Base-by-base conservation (phyloP, 768 basidiomycete genomes). In the Leccinellum albellum region DNA sequence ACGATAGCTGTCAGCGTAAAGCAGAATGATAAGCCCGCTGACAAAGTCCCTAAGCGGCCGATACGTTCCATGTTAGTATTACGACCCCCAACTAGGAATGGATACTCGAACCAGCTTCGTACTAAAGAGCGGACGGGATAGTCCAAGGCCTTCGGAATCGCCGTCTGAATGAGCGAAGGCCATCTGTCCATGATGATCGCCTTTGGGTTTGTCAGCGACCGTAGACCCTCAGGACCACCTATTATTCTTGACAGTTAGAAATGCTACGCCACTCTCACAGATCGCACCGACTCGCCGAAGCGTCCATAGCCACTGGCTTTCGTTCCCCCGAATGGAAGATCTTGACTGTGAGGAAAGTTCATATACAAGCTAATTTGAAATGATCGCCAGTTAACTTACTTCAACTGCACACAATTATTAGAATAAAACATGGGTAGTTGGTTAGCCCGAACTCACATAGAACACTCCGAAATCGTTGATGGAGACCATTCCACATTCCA, bases 401-500 rank as follows among this genome's bases (percentile, higher is more conserved):
- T 90, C 60, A 91, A 72, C 87, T 89, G 60, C 50, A 54, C 15
- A 59, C 23, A 29, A 53, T 52, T 2, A 53, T 67, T 55, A 66
- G 60, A 68, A 31, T 58, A 54, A 53, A 37, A 20, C 40, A 48
- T 24, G 46, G 35, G n/a, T 56, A 50, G 53, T 48, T 33, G 48
- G 28, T 28, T 6, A 20, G 33, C 29, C 12, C 14, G 31, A 59
- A 77, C 86, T 77, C 66, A 91, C 86, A 68, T 94, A 93, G 74
- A 86, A 93, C 8, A 89, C 87, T 13, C 83, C 94, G 68, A 93
- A 97, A 75, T 98, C 97, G 64, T 98, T 98, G 60, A 97, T 80
- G 20, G 94, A 87, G 3, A 98, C 96, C 97, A 99, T 98, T 47
- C 96, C 96, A 64, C 93, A 95, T 52, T 96, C 85, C 51, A 99